Conservation (phyloP, 75 land plant species). For the Sequoiadendron giganteum region DNA sequence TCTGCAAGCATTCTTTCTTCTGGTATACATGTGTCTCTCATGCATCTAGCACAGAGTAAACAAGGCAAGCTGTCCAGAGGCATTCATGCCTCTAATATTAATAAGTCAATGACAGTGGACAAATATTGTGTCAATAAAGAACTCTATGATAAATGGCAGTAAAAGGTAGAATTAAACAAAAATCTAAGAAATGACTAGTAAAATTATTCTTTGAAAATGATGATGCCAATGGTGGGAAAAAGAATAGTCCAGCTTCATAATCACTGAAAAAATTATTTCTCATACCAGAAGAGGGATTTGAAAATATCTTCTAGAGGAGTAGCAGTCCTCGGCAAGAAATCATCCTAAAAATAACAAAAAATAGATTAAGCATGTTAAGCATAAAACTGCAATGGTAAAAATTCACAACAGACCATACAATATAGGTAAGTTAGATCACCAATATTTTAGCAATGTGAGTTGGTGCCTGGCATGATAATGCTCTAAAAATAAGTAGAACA, state of each 20-base stretch:
- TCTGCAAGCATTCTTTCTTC: constrained; percentile 64
- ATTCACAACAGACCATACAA: not conserved
- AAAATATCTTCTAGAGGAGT: constrained; percentile 93
- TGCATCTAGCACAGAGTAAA: constrained; percentile 53
- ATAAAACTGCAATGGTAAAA: not conserved
- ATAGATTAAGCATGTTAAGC: not conserved
- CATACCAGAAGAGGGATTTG: constrained; percentile 81
- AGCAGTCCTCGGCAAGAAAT: constrained; percentile 92
- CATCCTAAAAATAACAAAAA: constrained; percentile 64
- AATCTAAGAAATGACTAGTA: not conserved
- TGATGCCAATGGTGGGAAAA: not conserved
- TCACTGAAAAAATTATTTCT: not conserved
- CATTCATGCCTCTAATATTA: constrained; percentile 1
- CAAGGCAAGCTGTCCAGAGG: constrained; percentile 70
- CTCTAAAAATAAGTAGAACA: not conserved
- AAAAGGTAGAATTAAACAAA: not conserved
- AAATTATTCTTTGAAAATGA: not conserved
- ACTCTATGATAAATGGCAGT: not conserved
- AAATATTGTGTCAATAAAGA: not conserved
- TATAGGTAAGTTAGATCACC: not conserved
- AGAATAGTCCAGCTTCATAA: not conserved
- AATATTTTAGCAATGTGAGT: not conserved
- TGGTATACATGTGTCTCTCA: constrained; percentile 74
- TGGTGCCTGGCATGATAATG: not conserved
- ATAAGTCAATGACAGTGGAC: not conserved